Evolutionary conservation across 2,329 filamentous ascomycete species (phyloP).

Genomic region (Arthrocladium fulminans): DNA sequence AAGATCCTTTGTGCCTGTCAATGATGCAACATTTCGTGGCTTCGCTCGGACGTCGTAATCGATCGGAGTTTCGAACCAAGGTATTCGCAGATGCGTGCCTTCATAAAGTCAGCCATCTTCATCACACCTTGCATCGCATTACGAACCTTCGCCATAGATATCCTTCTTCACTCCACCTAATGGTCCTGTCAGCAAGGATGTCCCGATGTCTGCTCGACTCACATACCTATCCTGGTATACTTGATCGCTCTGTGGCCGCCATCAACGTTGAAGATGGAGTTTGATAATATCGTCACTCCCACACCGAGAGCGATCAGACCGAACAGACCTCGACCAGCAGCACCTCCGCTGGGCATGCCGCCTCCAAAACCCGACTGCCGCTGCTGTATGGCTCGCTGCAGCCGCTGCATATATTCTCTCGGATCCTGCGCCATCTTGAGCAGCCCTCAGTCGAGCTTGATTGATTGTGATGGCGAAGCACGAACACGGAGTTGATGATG

Average conservation of each 20-base stretch:
- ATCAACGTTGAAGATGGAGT: constrained; percentile 73
- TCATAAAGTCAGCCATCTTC: not conserved
- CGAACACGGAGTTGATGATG: not conserved
- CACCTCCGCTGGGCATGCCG: constrained; percentile 44
- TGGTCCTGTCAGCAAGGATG: not conserved
- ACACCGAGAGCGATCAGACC: constrained; percentile 45
- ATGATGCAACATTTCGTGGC: constrained; percentile 89
- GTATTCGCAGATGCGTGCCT: constrained; percentile 89
- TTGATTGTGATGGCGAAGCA: not conserved
- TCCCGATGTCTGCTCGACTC: not conserved
- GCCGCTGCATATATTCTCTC: constrained; percentile 56
- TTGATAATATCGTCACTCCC: constrained; percentile 37
- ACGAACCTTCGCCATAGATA: constrained; percentile 83
- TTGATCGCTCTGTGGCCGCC: constrained; percentile 99
- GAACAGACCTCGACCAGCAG: constrained; percentile 48
- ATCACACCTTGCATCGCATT: not conserved
- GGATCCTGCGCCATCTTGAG: constrained; percentile 44
- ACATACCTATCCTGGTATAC: constrained; percentile 66
- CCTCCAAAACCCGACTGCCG: constrained; percentile 42
- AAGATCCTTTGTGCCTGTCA: constrained; percentile 97
- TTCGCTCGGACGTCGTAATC: constrained; percentile 97
- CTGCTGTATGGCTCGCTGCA: constrained; percentile 54
- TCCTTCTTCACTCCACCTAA: constrained; percentile 77
- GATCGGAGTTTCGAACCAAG: constrained; percentile 95
- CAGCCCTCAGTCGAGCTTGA: not conserved